Evolutionary conservation across 2,329 filamentous ascomycete species (phyloP).

Genomic region (Rhinocladiella similis): DNA sequence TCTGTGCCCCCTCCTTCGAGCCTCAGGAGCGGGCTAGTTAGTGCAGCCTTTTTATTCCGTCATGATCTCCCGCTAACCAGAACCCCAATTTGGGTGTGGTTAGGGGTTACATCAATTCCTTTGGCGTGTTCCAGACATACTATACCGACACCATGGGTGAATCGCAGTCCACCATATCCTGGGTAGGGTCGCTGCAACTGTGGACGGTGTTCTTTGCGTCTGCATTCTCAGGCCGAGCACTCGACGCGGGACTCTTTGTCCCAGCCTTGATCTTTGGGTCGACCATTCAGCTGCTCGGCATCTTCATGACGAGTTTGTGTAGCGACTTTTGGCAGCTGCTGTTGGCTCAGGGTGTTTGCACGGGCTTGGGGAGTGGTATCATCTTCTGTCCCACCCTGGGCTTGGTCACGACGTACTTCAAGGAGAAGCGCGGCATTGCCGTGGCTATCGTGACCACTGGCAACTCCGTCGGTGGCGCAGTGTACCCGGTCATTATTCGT

Average conservation of each 20-base stretch:
- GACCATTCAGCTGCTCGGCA: constrained; percentile 46
- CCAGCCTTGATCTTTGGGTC: constrained; percentile 45
- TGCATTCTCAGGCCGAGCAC: constrained; percentile 52
- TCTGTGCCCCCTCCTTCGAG: too few species aligned
- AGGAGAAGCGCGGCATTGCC: constrained; percentile 58
- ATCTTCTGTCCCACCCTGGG: constrained; percentile 56
- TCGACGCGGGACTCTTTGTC: constrained; percentile 54
- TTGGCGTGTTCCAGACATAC: constrained; percentile 57
- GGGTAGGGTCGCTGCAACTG: constrained; percentile 54
- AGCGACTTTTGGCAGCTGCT: constrained; percentile 52
- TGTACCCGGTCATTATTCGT: constrained; percentile 61
- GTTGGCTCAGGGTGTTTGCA: constrained; percentile 56
- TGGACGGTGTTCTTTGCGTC: constrained; percentile 53
- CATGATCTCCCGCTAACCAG: not conserved
- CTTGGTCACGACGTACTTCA: constrained; percentile 63
- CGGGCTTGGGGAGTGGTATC: constrained; percentile 57
- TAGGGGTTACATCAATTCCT: constrained; percentile 52
- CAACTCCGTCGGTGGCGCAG: constrained; percentile 61
- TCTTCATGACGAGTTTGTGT: constrained; percentile 53
- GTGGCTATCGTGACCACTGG: constrained; percentile 62
- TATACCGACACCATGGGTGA: constrained; percentile 46
- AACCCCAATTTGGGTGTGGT: not conserved
- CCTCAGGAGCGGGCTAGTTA: not conserved
- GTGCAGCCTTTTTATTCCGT: not conserved
- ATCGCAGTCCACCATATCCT: constrained; percentile 51